Evolutionary conservation across 768 basidiomycete species (phyloP), one percentile per base, ranked within the genome.

Genomic region (Tylopilus sp.): DNA sequence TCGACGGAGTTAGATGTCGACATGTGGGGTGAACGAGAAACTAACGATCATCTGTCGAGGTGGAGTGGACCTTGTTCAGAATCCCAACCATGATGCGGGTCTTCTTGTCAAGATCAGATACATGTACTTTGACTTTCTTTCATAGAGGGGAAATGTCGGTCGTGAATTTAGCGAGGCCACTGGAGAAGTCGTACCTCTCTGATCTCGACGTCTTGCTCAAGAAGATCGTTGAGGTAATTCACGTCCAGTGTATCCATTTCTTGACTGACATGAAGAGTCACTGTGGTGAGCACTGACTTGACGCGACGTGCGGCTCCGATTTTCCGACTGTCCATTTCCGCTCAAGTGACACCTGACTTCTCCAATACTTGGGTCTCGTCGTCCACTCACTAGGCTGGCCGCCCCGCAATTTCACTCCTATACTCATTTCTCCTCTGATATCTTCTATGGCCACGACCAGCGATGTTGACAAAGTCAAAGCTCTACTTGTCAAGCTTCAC

Each of bases 121-220:
- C 84, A 67, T 87, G 82, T 26, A 88, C 87, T 61, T 81, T 87
- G 71, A 92, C 86, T 84, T 83, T 88, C 90, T 92, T 67, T 29
- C 42, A 52, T 54, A 24, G 31, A 24, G 43, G 37, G 46, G 43
- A 50, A 37, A 37, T n/a, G 7, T 57, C 46, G 24, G 41, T 37
- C 19, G 45, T 47, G 6, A 36, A 47, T 45, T 37, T 38, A 33
- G 30, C 34, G 53, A 25, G 40, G 45, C 42, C 12, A 44, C 43
- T 33, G 37, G 24, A 37, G 29, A 19, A 8, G 38, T 62, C 66
- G 58, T 66, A 87, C 88, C 77, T 89, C 88, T 67, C 79, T 76
- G 19, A 85, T 69, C 44, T 83, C 82, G 33, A 77, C 73, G 61
- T 90, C 88, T 46, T 75, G 71, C 54, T 88, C 85, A 25, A 88